Evolutionary conservation across 2,329 filamentous ascomycete genomes (phyloP), one percentile per base, ranked within the genome.

Genomic region (Phyllosticta paracitricarpa): DNA sequence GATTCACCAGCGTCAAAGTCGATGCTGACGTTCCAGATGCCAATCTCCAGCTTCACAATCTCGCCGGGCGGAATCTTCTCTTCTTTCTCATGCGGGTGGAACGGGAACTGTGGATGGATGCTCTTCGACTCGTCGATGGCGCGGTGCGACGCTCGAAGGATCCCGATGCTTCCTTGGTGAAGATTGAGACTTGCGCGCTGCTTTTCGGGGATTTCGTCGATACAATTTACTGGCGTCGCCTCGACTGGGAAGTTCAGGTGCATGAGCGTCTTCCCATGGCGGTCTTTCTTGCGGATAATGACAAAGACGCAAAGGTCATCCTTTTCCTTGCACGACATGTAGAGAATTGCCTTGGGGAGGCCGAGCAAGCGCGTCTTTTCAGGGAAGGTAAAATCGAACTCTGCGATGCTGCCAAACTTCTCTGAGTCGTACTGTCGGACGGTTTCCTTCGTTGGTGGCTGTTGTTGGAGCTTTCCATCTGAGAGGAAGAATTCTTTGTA

Each of bases 141-240:
- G 2, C 78, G 71, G 54, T 79, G 76, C 0, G 76, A 79, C 1
- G 78, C 78, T 1, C 78, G 70, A 24, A 80, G 66, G 12, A 79
- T 74, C 17, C 78, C 78, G 5, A 75, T 70, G 1, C 76, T 73
- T 0, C 78, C 77, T 1, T 73, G 65, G 63, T 79, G 74, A 4
- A 77, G 67, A 35, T 75, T 77, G n/a, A 76, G 63, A 51, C 74
- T 77, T 3, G 68, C 66, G 25, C 70, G 70, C 0, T 79, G 73
- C 57, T 75, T 73, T 24, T 72, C 68, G 78, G 87, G 68, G 81
- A 84, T 74, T 81, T 87, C 61, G 81, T 87, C 77, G 76, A 82
- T 71, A 1, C 69, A 70, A 19, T 70, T 71, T 25, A 71, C 64
- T 0, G 72, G 71, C 0, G 70, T 66, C 0, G 70, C 68, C 3